Evolutionary conservation across 805 yeast genomes (phyloP), one percentile per base, ranked within the genome.

Genomic region (Yamadazyma sp.): DNA sequence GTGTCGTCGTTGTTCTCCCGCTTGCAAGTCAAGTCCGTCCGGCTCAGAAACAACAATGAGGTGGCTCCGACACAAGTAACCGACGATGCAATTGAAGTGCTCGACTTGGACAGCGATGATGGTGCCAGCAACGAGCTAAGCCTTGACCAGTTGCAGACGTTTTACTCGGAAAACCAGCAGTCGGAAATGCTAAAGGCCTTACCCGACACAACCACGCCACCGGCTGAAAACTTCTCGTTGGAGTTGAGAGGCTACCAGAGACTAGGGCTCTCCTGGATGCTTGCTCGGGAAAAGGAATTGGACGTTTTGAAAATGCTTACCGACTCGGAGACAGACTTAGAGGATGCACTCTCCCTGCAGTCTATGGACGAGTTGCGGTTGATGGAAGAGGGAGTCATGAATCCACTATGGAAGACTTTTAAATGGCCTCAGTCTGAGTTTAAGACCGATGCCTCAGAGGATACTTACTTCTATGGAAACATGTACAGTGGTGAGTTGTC

Each of bases 231-330:
- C 38, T 84, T 89, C 50, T 68, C 67, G 6, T 49, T 90, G 34
- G 63, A 64, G 1, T 61, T 91, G 34, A 67, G 95, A 39, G 75
- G 79, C 1, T 91, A 91, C 56, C 98, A 91, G 59, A 80, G 76
- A 44, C 87, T 82, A 50, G 96, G 95, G 0, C 61, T 88, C 20
- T 78, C 90, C 1, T 89, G 96, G 96, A 82, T 89, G 91, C 60
- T 88, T n/a, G 72, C 79, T 21, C 67, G 91, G 39, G 96, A 89
- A 53, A 71, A 75, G 26, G 89, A 82, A 45, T 60, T 73, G 43
- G 72, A 60, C n/a, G 38, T 57, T 10, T 56, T 76, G 20, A 75
- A 71, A 9, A 24, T 40, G 38, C 64, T 62, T 28, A 43, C 45
- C 13, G 43, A 31, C n/a, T 11, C 26, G 3, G 38, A 28, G 7